These are phyloP conservation scores for Acer negundo DNA, from an alignment of 345 rosid species.

Conservation along the genomic window DNA sequence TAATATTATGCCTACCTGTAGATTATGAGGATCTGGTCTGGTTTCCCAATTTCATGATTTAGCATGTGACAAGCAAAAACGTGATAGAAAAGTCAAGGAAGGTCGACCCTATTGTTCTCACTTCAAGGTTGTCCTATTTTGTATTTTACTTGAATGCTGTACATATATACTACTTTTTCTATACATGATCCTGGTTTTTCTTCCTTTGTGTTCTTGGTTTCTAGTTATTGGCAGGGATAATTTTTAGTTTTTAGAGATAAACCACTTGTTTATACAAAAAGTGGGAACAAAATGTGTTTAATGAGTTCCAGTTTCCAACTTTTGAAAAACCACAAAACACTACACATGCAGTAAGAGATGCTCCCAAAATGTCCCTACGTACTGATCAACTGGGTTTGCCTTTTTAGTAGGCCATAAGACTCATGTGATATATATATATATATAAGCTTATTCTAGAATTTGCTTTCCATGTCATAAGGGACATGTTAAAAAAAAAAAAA, in stretches of 20 bases:
- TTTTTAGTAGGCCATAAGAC: background rate
- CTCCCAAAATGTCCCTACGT: background rate
- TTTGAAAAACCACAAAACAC: background rate
- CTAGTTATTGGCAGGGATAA: background rate
- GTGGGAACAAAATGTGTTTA: background rate
- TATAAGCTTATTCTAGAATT: too few relatives aligned
- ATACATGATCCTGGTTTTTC: background rate
- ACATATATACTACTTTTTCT: background rate
- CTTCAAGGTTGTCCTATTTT: slow-evolving; percentile 13
- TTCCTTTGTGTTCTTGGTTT: background rate
- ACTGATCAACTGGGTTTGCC: background rate
- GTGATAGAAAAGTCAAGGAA: background rate
- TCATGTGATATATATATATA: background rate
- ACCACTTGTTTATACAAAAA: background rate
- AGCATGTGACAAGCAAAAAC: slow-evolving; percentile 8
- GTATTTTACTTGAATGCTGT: background rate
- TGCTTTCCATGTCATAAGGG: background rate
- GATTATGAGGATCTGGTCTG: slow-evolving; percentile 6
- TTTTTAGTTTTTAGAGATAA: background rate
- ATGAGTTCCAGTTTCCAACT: background rate
- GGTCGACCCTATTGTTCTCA: background rate
- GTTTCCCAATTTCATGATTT: background rate
- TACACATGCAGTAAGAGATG: slow-evolving; percentile 2
- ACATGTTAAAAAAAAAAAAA: background rate
- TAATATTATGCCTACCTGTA: background rate